These are phyloP conservation scores for Apium graveolens DNA, from an alignment of 129 eudicot genomes.

Conservation along the genomic window DNA sequence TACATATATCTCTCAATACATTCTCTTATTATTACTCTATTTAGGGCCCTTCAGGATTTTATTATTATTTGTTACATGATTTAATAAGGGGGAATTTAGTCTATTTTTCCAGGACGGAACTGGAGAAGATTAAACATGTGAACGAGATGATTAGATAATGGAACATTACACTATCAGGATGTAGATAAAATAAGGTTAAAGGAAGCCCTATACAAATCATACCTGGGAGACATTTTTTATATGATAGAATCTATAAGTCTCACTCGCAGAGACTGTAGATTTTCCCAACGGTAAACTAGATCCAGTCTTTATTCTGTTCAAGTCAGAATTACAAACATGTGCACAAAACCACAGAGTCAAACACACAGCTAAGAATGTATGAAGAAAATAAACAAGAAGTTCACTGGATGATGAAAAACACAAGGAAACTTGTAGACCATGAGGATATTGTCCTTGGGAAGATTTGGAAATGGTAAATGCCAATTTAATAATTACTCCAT, in stretches of 20 bases:
- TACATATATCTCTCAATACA: background rate
- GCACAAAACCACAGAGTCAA: background rate
- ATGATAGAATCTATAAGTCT: constrained; percentile 57
- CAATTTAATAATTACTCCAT: background rate
- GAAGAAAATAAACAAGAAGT: background rate
- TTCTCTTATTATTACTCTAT: background rate
- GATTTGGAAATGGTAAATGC: background rate
- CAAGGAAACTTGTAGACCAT: background rate
- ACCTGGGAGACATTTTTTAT: constrained; percentile 71
- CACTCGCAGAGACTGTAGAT: constrained; percentile 32
- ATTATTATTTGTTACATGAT: too few species aligned
- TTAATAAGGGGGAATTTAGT: background rate
- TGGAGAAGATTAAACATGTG: background rate
- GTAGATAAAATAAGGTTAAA: background rate
- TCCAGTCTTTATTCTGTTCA: constrained; percentile 46
- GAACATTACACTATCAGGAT: background rate
- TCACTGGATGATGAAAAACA: background rate
- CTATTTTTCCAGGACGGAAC: background rate
- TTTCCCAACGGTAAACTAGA: constrained; percentile 27
- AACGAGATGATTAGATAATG: background rate
- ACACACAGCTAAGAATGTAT: background rate
- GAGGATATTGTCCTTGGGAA: background rate
- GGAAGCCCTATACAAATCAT: background rate
- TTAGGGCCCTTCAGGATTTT: background rate
- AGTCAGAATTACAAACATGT: constrained; percentile 10